Evolutionary conservation across 345 rosid species (phyloP), one percentile per base, ranked within the genome.

Genomic region (Heritiera littoralis): DNA sequence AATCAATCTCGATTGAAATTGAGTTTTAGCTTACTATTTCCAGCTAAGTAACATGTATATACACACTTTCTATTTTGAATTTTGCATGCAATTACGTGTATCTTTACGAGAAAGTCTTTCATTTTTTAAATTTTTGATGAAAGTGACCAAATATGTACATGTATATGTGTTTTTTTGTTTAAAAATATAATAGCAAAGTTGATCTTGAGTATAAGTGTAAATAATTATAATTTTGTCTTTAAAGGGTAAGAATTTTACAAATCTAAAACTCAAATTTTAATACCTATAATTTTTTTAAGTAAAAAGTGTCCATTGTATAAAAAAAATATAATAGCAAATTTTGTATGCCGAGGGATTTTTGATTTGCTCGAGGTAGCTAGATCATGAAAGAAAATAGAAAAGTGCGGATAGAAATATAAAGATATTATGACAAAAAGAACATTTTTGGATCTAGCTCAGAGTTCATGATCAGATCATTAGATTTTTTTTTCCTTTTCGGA

Each of bases 1-100:
- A 56, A n/a, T 67, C 75, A 77, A 7, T 70, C 48, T 49, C 76
- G 13, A 71, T 71, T 70, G 6, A 78, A 54, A 67, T 58, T 69
- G 35, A 58, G 58, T 45, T 56, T 51, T 58, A 20, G 5, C 61
- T 51, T 55, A 72, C 72, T 51, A 20, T 10, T 10, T 56, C 23
- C 30, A n/a, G 10, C 23, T 18, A 51, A 12, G 17, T 12, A 12
- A 51, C 14, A 51, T 5, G 14, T 2, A 7, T 2, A 58, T 0
- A 55, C 9, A 17, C 9, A 18, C 3, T 30, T 5, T 23, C 6
- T 2, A 28, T 49, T 70, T 70, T 49, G 58, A 41, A 49, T 28
- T 70, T 70, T 28, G 38, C 56, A 46, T 23, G 20, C 41, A 43
- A 69, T 14, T 70, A 48, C 59, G 59, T 13, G 74, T 8, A 28